A percentile compares a stretch with the other conserved stretches of the same genome.
Evolutionary conservation across 2,329 filamentous ascomycete genomes (phyloP).

Genomic region (Talaromyces marneffei): DNA sequence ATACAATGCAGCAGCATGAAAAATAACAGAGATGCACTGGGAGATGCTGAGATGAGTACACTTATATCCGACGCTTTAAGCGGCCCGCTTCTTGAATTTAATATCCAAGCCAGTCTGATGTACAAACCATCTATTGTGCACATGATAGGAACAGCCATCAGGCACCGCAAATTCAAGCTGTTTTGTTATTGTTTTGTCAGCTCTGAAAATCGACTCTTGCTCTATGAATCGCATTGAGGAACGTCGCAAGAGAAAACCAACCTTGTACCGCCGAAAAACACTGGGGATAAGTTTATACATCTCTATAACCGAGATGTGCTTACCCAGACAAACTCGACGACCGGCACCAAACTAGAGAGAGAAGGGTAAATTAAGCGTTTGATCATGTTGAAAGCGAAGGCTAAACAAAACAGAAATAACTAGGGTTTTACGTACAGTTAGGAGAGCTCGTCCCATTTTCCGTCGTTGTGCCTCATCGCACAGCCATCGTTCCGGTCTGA

Average conservation of each 20-base stretch:
- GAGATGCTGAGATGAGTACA: neutral
- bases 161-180: neutral
- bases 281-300: neutral
- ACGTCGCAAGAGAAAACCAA: neutral
- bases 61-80: neutral
- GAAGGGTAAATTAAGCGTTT: neutral
- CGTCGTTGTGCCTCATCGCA: neutral
- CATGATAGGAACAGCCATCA: neutral
- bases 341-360: neutral
- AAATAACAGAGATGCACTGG: too few species aligned
- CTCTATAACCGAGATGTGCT: neutral
- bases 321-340: neutral
- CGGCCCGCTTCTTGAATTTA: neutral
- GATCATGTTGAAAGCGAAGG: neutral
- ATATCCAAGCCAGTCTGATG: neutral
- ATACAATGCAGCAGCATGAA: too few species aligned
- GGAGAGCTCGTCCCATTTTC: neutral
- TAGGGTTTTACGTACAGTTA: neutral
- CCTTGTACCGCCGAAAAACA: neutral
- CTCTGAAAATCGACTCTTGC: too few species aligned
- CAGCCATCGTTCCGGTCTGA: neutral
- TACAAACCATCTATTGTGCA: neutral
- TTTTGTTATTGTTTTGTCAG: neutral
- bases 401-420: neutral
- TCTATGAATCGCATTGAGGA: neutral